Base-by-base conservation (phyloP, 768 basidiomycete species). In the Tricholoma hemisulphureum region DNA sequence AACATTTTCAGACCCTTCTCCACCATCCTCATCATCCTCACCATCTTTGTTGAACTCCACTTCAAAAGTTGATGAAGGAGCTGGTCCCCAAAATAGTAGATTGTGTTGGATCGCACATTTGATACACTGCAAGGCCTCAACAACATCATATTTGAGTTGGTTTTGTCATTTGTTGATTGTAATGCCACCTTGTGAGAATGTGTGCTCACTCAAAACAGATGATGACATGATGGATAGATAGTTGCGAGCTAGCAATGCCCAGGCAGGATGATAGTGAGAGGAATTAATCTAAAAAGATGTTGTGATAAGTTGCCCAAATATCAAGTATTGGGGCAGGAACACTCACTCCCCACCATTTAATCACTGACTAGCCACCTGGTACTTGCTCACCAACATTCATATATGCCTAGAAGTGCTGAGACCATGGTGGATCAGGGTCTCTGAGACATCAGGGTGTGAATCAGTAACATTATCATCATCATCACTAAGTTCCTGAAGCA, bases 171-270 rank as follows among this genome's bases (percentile, higher is more conserved):
- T n/a, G 28, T 21, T 29, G 28, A 29, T 50, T 16, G 35, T 37
- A 37, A 37, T n/a, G n/a, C n/a, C n/a, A n/a, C n/a, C 7, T 43
- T 21, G 41, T 37, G 72, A 79, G 58, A 80, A 79, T 4, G 73
- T 75, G 7, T 65, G 66, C 60, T 78, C 72, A 62, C 71, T 74
- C 3, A 73, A 77, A 13, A 78, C 75, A 1, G 69, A 73, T 0
- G 70, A 71, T 11, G 71, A 71, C 72, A 76, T 75, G 32, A 79
- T 69, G 2, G 72, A 46, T 14, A 79, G 66, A 26, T 73, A 72
- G 53, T 77, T 75, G 8, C 61, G 56, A 9, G 76, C 73, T 1
- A 78, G 64, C 0, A 71, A 72, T 0, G 70, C 70, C 75, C 75
- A 77, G 0, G 67, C 64, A 4, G 71, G 74, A 57, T 71, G 72